Conservation (phyloP, 2,329 filamentous ascomycete species). For the Coleophoma eucalyptorum region DNA sequence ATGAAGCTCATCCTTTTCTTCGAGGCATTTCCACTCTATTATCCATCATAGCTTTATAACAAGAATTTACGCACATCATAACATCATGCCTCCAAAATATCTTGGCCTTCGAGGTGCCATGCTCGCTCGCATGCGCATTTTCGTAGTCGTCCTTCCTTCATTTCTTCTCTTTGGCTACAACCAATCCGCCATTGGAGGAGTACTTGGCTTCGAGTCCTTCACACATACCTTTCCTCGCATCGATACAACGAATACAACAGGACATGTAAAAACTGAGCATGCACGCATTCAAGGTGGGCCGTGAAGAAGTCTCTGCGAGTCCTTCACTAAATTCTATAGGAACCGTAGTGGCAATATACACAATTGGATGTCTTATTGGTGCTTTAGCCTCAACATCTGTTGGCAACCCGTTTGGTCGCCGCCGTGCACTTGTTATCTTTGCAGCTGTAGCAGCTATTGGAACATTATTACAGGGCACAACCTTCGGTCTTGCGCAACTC, state of each 20-base stretch:
- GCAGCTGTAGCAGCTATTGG: conserved; percentile 20
- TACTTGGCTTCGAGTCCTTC: conserved; percentile 30
- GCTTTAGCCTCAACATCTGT: not conserved
- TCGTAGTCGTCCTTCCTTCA: conserved; percentile 1
- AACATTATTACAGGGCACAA: conserved; percentile 33
- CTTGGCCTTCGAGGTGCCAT: not conserved
- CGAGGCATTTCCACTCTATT: not conserved
- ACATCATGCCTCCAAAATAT: not conserved
- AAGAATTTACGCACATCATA: not conserved
- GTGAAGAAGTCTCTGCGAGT: not conserved
- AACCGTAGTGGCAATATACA: conserved; percentile 6
- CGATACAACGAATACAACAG: conserved; percentile 39
- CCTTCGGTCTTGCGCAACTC: conserved; percentile 31
- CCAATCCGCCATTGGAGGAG: conserved; percentile 43
- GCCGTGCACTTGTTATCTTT: conserved; percentile 2
- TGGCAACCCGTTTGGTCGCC: conserved; percentile 5
- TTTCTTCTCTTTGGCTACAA: conserved; percentile 44
- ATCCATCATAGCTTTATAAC: not conserved
- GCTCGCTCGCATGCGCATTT: not conserved
- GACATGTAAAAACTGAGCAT: conserved; percentile 36
- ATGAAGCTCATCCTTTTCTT: not conserved
- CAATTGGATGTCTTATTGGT: conserved; percentile 2
- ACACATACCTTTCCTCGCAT: conserved; percentile 43
- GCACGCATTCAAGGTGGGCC: conserved; percentile 22
- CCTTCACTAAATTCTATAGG: not conserved